Percentiles rank a stretch among this genome's conserved stretches.
These are phyloP conservation scores for Lodderomyces parapsilosis DNA, from an alignment of 1,139 yeast species.

Conservation along the genomic window DNA sequence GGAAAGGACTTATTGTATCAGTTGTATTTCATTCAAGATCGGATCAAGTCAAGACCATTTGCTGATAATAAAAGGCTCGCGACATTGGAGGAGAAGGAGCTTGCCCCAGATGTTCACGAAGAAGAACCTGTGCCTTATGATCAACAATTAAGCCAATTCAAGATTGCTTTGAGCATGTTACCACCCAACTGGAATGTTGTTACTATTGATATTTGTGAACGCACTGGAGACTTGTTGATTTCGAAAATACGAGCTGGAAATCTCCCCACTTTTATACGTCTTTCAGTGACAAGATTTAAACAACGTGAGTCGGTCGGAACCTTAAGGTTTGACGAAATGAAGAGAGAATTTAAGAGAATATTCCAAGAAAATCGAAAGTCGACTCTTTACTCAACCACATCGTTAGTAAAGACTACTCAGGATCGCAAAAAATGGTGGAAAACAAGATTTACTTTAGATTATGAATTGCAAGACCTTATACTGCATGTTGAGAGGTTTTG, in stretches of 20 bases:
- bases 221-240: slow-evolving; percentile 57
- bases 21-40: slow-evolving; percentile 34
- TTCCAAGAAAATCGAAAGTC: slow-evolving; percentile 61
- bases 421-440: slow-evolving; percentile 81
- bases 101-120: slow-evolving; percentile 10
- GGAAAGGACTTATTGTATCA: slow-evolving; percentile 22
- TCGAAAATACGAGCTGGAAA: slow-evolving; percentile 38
- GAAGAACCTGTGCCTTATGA: not conserved
- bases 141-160: slow-evolving; percentile 6
- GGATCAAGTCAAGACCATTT: slow-evolving; percentile 31
- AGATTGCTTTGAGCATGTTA: slow-evolving; percentile 19
- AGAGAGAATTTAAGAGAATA: slow-evolving; percentile 45
- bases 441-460: slow-evolving; percentile 61
- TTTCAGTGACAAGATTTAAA: slow-evolving; percentile 58
- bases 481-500: slow-evolving; percentile 60
- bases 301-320: slow-evolving; percentile 40
- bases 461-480: slow-evolving; percentile 53
- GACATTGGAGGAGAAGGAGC: slow-evolving; percentile 10
- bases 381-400: slow-evolving; percentile 53
- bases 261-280: slow-evolving; percentile 49
- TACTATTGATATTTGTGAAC: slow-evolving; percentile 60
- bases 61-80: slow-evolving; percentile 24
- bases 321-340: slow-evolving; percentile 48
- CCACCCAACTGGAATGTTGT: slow-evolving; percentile 62
- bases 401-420: slow-evolving; percentile 51